A percentile compares a stretch with the other conserved stretches of the same genome.
These are phyloP conservation scores for Tranzscheliella williamsii DNA, from an alignment of 1,284 basidiomycete species.

Conservation along the genomic window DNA sequence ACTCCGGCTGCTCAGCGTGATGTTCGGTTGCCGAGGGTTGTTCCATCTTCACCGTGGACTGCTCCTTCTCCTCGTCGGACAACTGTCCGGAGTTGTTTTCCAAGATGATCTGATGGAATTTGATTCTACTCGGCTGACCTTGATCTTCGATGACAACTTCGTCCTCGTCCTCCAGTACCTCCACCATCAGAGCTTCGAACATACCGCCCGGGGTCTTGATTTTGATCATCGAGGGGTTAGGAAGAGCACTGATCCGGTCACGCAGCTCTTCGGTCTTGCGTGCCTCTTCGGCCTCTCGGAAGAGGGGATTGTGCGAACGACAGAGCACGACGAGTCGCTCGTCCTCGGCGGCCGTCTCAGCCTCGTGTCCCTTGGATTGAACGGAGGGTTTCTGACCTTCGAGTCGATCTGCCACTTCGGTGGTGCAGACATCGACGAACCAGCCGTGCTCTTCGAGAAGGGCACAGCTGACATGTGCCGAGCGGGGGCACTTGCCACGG, in stretches of 20 bases:
- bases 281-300: conserved; percentile 35
- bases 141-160: conserved; percentile 40
- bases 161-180: conserved; percentile 26
- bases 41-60: conserved; percentile 11
- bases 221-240: conserved; percentile 22
- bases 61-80: background rate
- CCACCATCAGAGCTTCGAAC: conserved; percentile 37
- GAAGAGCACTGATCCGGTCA: conserved; percentile 25
- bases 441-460: conserved; percentile 51
- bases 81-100: conserved; percentile 1
- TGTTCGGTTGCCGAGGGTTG: background rate
- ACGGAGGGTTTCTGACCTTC: conserved; percentile 37
- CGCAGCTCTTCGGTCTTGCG: conserved; percentile 36
- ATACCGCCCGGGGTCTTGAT: conserved; percentile 43
- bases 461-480: conserved; percentile 92
- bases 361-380: conserved; percentile 5
- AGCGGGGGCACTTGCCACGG: conserved; percentile 86
- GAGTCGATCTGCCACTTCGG: conserved; percentile 43
- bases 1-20: background rate
- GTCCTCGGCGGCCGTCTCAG: conserved; percentile 1
- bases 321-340: conserved; percentile 58
- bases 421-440: conserved; percentile 47
- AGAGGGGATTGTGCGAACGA: conserved; percentile 54
- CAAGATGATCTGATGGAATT: conserved; percentile 32
- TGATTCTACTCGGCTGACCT: conserved; percentile 31